Evolutionary conservation across 106 monocot species (phyloP), one percentile per base, ranked within the genome.

Genomic region (Alisma plantagoaquatica): DNA sequence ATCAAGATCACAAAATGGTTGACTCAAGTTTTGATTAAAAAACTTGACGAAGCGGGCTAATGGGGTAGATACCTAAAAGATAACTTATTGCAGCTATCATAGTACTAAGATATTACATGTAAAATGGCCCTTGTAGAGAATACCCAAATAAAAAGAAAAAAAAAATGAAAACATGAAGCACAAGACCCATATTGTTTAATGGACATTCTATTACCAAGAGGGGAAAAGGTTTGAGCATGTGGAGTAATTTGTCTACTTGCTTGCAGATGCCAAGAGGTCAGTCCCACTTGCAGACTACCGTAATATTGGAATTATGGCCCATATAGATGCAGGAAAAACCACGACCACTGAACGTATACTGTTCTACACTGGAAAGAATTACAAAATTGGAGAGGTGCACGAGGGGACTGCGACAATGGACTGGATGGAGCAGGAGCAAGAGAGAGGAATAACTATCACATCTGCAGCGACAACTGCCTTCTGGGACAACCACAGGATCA

Each of bases 371-470:
- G 96, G 96, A 51, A 84, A 81, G 53, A 96, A 89, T 73, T 96
- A 96, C 68, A 96, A 96, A 65, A 96, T 96, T 43, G 96, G 96
- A 32, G 96, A 96, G 73, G 96, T 96, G 1, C 96, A 96, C 33
- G 96, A 96, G 29, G 96, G 96, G 59, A 96, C 96, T 49, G 96
- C 96, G 33, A 96, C 96, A 19, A 96, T 96, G 96, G 96, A 96
- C 62, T 96, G 96, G 96, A 96, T 96, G 96, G 88, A 96, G 60
- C 96, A 96, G 54, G 96, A 96, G 35, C 96, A 96, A 71, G 96
- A 96, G 67, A 80, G 88, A 74, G 96, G 96, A 18, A 96, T 96
- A 31, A 96, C 96, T 28, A 96, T 96, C 27, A 96, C 96, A 11
- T 96, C 96, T 31, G 96, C 96, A 46, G 96, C 96, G 56, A 96